Evolutionary conservation across 495 filamentous ascomycete species (phyloP), one percentile per base, ranked within the genome.

Genomic region (Cladorrhinum samala): DNA sequence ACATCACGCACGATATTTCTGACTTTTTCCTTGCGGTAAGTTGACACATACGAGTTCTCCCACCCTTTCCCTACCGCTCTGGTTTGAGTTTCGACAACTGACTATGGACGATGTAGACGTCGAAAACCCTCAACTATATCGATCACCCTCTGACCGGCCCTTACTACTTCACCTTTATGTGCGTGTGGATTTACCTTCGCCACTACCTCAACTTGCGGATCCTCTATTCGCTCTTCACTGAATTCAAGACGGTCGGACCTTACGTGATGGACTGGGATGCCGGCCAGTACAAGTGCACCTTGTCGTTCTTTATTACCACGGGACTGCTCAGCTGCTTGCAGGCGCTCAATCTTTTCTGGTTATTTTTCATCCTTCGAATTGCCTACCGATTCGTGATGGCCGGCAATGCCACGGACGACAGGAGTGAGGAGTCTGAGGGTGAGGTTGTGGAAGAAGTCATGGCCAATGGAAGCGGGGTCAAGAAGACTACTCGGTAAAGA

Each of bases 11-110:
- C 63, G 93, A 98, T 59, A 87, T 97, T 56, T 88, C 83, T 49
- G 93, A 98, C 64, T 96, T 97, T 70, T 98, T 98, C 82, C 77
- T 98, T 14, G 94, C 94, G 18, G 89, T 93, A 83, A 69, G 88
- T 77, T 40, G n/a, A n/a, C n/a, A n/a, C n/a, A n/a, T n/a, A n/a
- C n/a, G n/a, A n/a, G n/a, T n/a, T 18, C 38, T 19, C 21, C 54
- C 23, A 48, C 7, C 1, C 19, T 23, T 41, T 39, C 25, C 30
- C 7, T 20, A 19, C 14, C n/a, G 2, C 7, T 4, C 38, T 19
- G 13, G 14, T 21, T 24, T 41, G 14, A 17, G 20, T 27, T 30
- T 14, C 5, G 25, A 56, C 40, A 42, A 33, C 27, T 19, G n/a
- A 33, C 27, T 19, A 14, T 24, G 40, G 16, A 11, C 14, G 11